phyloP scores from a whole-genome alignment of 2,329 filamentous ascomycete genomes.

The Cordyceps cicadae region DNA sequence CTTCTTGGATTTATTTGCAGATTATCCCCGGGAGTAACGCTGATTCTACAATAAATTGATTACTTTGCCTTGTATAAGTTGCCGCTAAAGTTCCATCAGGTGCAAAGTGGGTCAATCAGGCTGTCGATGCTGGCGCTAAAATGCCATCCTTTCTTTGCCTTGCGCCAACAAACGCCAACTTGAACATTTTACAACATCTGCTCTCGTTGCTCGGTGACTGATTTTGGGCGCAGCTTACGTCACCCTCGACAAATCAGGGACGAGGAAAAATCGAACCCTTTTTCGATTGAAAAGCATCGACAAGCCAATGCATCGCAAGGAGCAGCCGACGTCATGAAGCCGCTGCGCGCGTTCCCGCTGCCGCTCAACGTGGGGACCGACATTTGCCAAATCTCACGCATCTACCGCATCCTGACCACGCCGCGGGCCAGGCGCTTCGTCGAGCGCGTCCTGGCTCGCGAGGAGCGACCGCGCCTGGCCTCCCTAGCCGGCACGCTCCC shows the following conservation, averaged over 20 bases:
- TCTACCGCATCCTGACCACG: slow-evolving; percentile 48
- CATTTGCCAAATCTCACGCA: slow-evolving; percentile 62
- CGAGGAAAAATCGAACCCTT: no score
- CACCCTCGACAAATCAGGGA: no score
- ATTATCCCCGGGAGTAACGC: background rate
- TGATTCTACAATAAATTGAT: background rate
- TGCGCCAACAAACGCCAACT: no score
- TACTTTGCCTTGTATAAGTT: background rate
- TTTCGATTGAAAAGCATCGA: background rate
- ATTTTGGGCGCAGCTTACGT: no score
- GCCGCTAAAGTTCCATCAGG: background rate
- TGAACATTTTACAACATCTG: no score
- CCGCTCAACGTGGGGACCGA: slow-evolving; percentile 67
- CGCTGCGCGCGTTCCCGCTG: slow-evolving; percentile 48
- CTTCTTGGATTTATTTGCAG: background rate
- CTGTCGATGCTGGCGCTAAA: background rate
- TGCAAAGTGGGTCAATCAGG: slow-evolving; percentile 5
- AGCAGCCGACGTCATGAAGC: slow-evolving; percentile 20
- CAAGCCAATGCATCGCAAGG: background rate
- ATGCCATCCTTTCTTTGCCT: background rate
- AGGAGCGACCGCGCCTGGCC: slow-evolving; percentile 24
- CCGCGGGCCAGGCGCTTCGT: slow-evolving; percentile 37
- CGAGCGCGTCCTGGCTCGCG: slow-evolving; percentile 36
- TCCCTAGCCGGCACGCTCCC: background rate
- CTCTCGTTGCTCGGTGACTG: no score